A percentile compares a stretch with the other conserved stretches of the same genome.
Conservation (phyloP, 106 monocot species). For the Apostasia ramifera region DNA sequence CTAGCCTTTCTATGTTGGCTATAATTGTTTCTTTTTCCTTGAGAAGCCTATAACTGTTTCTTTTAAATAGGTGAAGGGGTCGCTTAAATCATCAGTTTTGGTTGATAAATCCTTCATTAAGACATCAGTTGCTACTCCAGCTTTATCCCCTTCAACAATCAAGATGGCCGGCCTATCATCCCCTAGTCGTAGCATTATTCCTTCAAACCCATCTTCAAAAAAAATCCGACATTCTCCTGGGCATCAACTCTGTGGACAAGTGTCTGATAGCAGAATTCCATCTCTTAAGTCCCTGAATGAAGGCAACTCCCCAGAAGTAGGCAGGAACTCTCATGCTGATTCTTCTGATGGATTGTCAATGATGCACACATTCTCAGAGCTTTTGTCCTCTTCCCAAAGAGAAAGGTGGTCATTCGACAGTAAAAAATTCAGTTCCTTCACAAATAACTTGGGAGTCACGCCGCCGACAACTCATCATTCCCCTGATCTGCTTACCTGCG, state of each 20-base stretch:
- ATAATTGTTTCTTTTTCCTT: not conserved
- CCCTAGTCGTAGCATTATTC: conserved; percentile 19
- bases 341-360: conserved; percentile 89
- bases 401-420: conserved; percentile 62
- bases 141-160: conserved; percentile 15
- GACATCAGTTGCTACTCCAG: conserved; percentile 16
- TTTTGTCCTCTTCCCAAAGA: conserved; percentile 65
- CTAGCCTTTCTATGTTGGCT: not conserved
- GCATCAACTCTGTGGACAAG: conserved; percentile 39
- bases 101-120: conserved; percentile 21
- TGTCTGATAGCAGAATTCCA: conserved; percentile 44
- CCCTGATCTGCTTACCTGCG: conserved; percentile 42
- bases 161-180: conserved; percentile 39
- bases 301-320: conserved; percentile 31
- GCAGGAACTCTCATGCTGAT: conserved; percentile 35
- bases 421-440: conserved; percentile 26
- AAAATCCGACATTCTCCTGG: conserved; percentile 33
- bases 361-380: conserved; percentile 78
- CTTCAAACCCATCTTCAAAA: conserved; percentile 28
- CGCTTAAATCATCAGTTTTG: conserved; percentile 18
- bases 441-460: conserved; percentile 18
- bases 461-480: conserved; percentile 7
- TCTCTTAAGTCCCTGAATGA: conserved; percentile 51
- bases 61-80: conserved; percentile 35
- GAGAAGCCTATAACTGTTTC: not conserved